Base-by-base conservation (phyloP, 1,139 yeast genomes). In the Taiozyma onychis region DNA sequence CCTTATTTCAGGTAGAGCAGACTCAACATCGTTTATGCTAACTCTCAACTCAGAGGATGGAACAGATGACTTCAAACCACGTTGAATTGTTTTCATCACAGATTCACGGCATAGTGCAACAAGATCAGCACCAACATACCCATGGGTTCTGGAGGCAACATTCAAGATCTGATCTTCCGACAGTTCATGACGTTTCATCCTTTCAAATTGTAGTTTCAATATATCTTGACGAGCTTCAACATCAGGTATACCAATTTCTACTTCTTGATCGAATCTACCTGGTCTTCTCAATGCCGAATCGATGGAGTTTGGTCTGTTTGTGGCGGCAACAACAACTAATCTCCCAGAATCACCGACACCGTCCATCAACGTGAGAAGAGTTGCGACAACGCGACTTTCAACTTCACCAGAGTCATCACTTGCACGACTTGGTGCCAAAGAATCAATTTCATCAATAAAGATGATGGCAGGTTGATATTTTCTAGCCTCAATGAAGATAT, bases 211-310 rank as follows among this genome's bases (percentile, higher is more conserved):
- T 56, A 85, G 78, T 30, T 59, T 58, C 48, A 93, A 72, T 47
- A 86, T 85, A 46, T 84, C 88, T 49, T 63, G 69, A 57, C 95
- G 73, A 4, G 85, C 81, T 27, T 78, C 84, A 3, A 72, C 82
- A 64, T 85, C 90, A 0, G 95, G 95, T 22, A 86, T 83, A 8
- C 90, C 88, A 48, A 86, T 80, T 61, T 85, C 93, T 18, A 86
- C 80, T 60, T 86, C 95, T 65, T 88, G 90, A 60, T 93, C 98
- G 65, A 91, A 88, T 57, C 97, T 73, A 0, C 98, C 98, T 22
- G 97, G 97, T 66, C 97, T 76, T 68, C 98, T 76, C 50, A 91
- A 74, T 2, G 96, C 95, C 1, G 93, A 84, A 63, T 91, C 97
- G 13, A 91, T 80, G 22, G 84, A 68, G 62, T 86, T 87, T 4